phyloP scores from a whole-genome alignment of 176 grass and related monocot genomes.

The Aegilops tauschii region DNA sequence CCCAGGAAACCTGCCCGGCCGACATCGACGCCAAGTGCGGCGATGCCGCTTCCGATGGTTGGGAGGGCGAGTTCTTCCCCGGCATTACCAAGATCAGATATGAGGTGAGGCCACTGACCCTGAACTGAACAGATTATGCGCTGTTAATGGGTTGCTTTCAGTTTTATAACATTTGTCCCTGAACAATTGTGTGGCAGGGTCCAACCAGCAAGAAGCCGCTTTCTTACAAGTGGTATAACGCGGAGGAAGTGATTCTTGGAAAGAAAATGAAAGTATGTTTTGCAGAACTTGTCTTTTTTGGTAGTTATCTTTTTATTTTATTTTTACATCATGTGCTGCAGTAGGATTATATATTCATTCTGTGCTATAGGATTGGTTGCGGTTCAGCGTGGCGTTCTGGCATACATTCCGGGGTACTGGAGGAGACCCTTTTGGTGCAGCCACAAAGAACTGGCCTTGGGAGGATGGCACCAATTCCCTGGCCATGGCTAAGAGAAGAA shows the following conservation, averaged over 20 bases:
- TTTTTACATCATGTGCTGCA: not conserved
- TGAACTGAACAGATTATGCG: not conserved
- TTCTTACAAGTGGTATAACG: conserved; percentile 92
- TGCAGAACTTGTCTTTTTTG: not conserved
- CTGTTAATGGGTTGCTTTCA: not conserved
- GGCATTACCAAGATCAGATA: conserved; percentile 81
- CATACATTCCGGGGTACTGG: conserved; percentile 84
- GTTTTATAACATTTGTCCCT: not conserved
- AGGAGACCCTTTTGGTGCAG: conserved; percentile 75
- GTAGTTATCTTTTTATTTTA: not conserved
- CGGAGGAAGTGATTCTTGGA: conserved; percentile 87
- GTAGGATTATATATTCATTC: not conserved
- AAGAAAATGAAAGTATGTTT: conserved; percentile 88
- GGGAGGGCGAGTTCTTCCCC: conserved; percentile 85
- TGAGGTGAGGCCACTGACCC: conserved; percentile 47
- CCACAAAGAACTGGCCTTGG: conserved; percentile 94
- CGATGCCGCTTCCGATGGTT: conserved; percentile 45
- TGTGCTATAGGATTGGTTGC: conserved; percentile 65
- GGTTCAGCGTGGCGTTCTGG: conserved; percentile 92
- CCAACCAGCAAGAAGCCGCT: conserved; percentile 77
- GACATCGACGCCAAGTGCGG: conserved; percentile 53
- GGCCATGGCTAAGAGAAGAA: conserved; percentile 93
- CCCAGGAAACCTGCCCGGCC: conserved; percentile 49
- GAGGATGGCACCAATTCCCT: conserved; percentile 91
- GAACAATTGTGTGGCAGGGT: conserved; percentile 40